Conservation (phyloP, 2,329 filamentous ascomycete species). For the Rhinocladiella mackenziei region DNA sequence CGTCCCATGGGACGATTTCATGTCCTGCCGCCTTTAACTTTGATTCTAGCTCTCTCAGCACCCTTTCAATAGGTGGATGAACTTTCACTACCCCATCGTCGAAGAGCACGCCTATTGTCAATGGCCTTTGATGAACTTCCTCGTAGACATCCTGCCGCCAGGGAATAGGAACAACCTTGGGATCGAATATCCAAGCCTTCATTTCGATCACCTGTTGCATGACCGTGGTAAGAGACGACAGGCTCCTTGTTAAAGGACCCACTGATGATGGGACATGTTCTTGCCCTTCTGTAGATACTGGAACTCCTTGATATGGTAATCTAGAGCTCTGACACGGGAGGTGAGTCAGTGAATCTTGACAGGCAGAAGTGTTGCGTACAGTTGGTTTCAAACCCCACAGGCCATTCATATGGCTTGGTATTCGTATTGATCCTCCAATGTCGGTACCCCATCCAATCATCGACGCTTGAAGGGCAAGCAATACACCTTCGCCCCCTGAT, state of each 20-base stretch:
- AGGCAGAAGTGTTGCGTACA: slow-evolving; percentile 40
- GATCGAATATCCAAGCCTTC: slow-evolving; percentile 54
- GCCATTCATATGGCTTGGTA: slow-evolving; percentile 48
- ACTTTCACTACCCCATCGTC: slow-evolving; percentile 27
- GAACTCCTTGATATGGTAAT: slow-evolving; percentile 55
- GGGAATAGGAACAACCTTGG: slow-evolving; percentile 50
- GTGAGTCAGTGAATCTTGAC: slow-evolving; percentile 20
- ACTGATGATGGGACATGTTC: slow-evolving; percentile 61
- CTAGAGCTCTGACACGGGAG: slow-evolving; percentile 48
- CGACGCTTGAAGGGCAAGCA: slow-evolving; percentile 42
- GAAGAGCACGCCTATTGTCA: slow-evolving; percentile 23
- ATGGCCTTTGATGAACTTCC: slow-evolving; percentile 43
- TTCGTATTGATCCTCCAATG: slow-evolving; percentile 51
- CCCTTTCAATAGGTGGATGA: slow-evolving; percentile 27
- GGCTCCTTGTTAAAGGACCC: slow-evolving; percentile 55
- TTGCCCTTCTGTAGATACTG: slow-evolving; percentile 61
- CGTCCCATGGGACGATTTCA: slow-evolving; percentile 39
- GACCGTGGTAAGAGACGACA: slow-evolving; percentile 48
- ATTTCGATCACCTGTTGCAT: slow-evolving; percentile 36
- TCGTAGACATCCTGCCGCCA: slow-evolving; percentile 51
- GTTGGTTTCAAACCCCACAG: slow-evolving; percentile 50
- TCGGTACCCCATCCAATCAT: slow-evolving; percentile 51
- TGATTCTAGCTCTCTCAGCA: slow-evolving; percentile 17
- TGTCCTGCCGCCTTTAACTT: slow-evolving; percentile 49
- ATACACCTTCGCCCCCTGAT: slow-evolving; percentile 43